Conservation (phyloP, 192 early-diverging fungal genomes). For the Anaeromyces robustus region DNA sequence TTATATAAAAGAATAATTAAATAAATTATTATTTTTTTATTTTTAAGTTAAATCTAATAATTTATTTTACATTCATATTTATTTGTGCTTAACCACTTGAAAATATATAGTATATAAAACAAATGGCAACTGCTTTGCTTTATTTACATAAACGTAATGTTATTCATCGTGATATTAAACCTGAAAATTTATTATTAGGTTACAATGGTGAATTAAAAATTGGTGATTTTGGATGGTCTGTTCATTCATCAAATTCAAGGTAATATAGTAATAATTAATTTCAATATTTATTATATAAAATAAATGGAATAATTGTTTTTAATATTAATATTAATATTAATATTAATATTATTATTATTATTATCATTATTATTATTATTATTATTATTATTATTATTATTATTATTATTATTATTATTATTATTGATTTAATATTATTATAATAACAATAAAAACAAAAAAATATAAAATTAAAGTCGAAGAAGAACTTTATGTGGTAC, state of each 20-base stretch:
- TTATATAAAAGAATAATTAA: background rate
- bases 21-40: too few relatives aligned
- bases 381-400: too few relatives aligned
- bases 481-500: conserved; percentile 85
- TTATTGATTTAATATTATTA: background rate
- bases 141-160: conserved; percentile 84
- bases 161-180: conserved; percentile 94
- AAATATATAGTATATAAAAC: conserved; percentile 66
- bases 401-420: background rate
- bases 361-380: too few relatives aligned
- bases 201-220: conserved; percentile 80
- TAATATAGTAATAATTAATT: background rate
- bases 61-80: too few relatives aligned
- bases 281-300: too few relatives aligned
- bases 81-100: background rate
- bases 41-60: too few relatives aligned
- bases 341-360: too few relatives aligned
- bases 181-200: conserved; percentile 84
- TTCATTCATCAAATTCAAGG: conserved; percentile 57
- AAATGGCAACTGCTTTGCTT: conserved; percentile 68
- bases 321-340: too few relatives aligned
- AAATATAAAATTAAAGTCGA: too few relatives aligned
- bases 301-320: too few relatives aligned
- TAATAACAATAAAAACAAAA: too few relatives aligned
- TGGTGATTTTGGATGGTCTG: conserved; percentile 95